Conservation (phyloP, 1,284 basidiomycete genomes). For the Phaffia rhodozyma region DNA sequence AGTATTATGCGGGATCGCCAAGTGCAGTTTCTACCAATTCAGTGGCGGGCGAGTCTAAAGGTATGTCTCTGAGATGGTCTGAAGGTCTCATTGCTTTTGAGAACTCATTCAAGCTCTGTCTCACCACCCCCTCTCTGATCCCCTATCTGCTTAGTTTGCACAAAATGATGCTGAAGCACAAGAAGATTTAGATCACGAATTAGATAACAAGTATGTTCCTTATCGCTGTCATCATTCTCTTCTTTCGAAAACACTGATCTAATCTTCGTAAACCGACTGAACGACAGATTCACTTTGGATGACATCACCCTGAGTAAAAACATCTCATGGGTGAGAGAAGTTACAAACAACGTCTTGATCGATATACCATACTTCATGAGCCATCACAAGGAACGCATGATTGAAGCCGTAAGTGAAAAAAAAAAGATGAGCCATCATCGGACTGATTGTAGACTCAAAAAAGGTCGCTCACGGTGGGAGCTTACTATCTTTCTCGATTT, state of each 20-base stretch:
- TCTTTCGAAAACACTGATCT: background rate
- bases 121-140: too few species aligned
- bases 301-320: constrained; percentile 41
- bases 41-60: constrained; percentile 43
- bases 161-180: constrained; percentile 32
- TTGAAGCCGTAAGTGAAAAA: constrained; percentile 35
- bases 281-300: constrained; percentile 14
- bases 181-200: constrained; percentile 36
- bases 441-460: constrained; percentile 18
- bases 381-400: constrained; percentile 42
- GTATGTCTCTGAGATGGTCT: too few species aligned
- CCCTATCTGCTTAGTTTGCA: constrained; percentile 24
- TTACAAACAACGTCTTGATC: constrained; percentile 38
- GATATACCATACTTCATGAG: constrained; percentile 35
- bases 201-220: constrained; percentile 40
- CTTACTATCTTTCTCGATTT: too few species aligned
- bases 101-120: too few species aligned
- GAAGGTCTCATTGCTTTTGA: too few species aligned
- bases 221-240: constrained; percentile 25
- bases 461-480: background rate
- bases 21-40: constrained; percentile 42
- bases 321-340: constrained; percentile 40
- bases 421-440: too few species aligned
- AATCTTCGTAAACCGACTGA: background rate
- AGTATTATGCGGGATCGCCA: constrained; percentile 39